Percentiles rank a stretch among this genome's conserved stretches.
Evolutionary conservation across 73 alveolate species (phyloP).

Genomic region (Symbiodinium pilosum): DNA sequence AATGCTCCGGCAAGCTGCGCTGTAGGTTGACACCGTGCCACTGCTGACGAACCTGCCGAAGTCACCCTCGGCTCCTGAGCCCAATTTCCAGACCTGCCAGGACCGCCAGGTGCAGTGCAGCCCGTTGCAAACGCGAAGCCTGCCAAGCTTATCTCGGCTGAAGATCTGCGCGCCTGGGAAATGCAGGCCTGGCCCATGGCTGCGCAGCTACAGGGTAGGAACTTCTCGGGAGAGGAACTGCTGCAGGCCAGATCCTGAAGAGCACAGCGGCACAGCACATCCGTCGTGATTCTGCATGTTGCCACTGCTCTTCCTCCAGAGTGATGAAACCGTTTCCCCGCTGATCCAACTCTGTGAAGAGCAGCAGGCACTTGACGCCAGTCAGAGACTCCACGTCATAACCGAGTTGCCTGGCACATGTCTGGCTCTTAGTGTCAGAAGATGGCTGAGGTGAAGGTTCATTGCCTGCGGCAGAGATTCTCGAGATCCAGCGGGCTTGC

Average conservation of each 20-base stretch:
- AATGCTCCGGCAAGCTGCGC: background rate
- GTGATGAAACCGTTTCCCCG: constrained; percentile 47
- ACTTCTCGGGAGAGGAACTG: background rate
- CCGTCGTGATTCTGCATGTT: background rate
- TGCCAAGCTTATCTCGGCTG: too few relatives aligned
- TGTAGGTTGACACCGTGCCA: background rate
- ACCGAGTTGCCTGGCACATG: constrained; percentile 48
- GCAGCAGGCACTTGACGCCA: constrained; percentile 50
- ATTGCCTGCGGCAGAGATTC: constrained; percentile 32
- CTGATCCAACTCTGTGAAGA: constrained; percentile 46
- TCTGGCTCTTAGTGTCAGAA: background rate
- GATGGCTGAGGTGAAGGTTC: background rate
- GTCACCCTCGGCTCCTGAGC: background rate
- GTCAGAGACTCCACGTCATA: constrained; percentile 79
- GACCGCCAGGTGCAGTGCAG: too few relatives aligned
- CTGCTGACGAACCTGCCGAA: background rate
- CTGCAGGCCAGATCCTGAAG: constrained; percentile 12
- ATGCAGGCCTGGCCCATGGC: background rate
- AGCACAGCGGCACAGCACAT: background rate
- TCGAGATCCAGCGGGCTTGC: constrained; percentile 44
- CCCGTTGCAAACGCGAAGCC: too few relatives aligned
- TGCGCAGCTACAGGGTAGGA: background rate
- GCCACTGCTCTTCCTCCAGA: background rate
- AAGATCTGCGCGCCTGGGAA: background rate
- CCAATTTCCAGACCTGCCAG: background rate